Evolutionary conservation across 768 basidiomycete genomes (phyloP).

Genomic region (Collybia mongolica): DNA sequence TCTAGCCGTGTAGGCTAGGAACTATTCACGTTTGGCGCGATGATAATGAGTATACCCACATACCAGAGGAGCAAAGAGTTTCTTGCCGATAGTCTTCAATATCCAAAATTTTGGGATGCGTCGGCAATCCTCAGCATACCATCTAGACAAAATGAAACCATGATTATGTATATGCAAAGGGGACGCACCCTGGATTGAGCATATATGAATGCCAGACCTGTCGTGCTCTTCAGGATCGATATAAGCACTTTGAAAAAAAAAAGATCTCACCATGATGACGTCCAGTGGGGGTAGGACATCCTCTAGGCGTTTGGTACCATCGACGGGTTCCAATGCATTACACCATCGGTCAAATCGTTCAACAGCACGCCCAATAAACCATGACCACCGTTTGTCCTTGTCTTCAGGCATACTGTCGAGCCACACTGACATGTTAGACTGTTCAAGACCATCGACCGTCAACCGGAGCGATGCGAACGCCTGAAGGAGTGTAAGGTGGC

Average conservation of each 20-base stretch:
- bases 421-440: background rate
- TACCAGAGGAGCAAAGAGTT: no score
- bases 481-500: conserved; percentile 17
- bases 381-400: conserved; percentile 13
- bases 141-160: conserved; percentile 14
- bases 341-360: conserved; percentile 22
- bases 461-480: conserved; percentile 9
- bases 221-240: background rate
- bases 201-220: conserved; percentile 26
- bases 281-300: conserved; percentile 16
- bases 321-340: background rate
- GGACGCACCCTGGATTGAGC: conserved; percentile 13
- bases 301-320: background rate
- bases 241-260: background rate
- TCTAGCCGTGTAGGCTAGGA: no score
- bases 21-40: no score
- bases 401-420: conserved; percentile 2
- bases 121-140: conserved; percentile 31
- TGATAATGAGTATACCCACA: no score
- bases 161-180: background rate
- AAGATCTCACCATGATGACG: conserved; percentile 16
- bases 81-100: conserved; percentile 19
- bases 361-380: conserved; percentile 18
- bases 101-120: conserved; percentile 18
- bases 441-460: conserved; percentile 5